Evolutionary conservation across 495 filamentous ascomycete genomes (phyloP), one percentile per base, ranked within the genome.

Genomic region (Annulohypoxylon nitens): DNA sequence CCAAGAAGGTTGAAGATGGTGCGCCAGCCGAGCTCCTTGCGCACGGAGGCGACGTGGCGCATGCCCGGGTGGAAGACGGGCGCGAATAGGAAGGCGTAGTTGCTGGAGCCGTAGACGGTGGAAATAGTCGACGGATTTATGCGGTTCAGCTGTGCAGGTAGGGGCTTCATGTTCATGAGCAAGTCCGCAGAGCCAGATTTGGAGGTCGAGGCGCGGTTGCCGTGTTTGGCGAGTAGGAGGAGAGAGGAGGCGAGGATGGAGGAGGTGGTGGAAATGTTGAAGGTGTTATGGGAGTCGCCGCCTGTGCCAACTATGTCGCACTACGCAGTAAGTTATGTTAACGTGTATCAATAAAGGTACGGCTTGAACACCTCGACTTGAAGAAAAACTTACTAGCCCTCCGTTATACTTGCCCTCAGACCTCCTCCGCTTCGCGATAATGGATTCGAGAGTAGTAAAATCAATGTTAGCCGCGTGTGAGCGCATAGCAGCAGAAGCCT

Each of bases 221-320:
- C 97, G 83, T 99, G 96, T 81, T 99, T 99, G 63, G 92, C 92
- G 60, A 97, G 86, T 50, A 96, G 83, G 16, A 98, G 87, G 11
- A 93, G 82, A 14, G 92, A 89, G 4, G 94, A 95, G 64, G 92
- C 94, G 50, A 99, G 86, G 76, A 99, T 97, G 4, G 94, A 97
- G 3, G 97, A 88, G 6, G 95, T 97, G 3, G 96, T 98, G 72
- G 90, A 93, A 79, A 99, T 93, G 80, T 99, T 99, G 89, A 97
- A 98, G 18, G 97, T 99, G 79, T 94, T 92, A 84, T 98, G 94
- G 36, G 92, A 91, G 83, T 98, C 96, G 77, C 97, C 97, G 58
- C 97, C 97, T 12, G 97, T 99, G 75, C 97, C 97, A 51, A 98
- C 97, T 75, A 99, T 97, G 80, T 99, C 97, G 81, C 94, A 95